Percentiles rank a stretch among this genome's conserved stretches.
phyloP scores from a whole-genome alignment of 768 basidiomycete genomes.

The Postia placenta region DNA sequence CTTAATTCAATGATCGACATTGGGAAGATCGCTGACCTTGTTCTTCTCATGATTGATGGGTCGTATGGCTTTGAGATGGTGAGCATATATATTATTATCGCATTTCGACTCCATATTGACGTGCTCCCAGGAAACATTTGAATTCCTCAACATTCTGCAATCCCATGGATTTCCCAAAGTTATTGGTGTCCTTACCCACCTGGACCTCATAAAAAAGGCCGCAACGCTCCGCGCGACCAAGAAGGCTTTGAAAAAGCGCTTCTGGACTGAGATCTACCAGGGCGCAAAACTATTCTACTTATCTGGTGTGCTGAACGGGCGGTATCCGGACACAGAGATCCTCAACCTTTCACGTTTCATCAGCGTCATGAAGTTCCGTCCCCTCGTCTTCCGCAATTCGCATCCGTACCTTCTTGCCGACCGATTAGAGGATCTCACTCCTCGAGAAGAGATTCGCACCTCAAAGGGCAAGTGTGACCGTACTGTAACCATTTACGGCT shows the following conservation, averaged over 20 bases:
- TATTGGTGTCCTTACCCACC: slow-evolving; percentile 91
- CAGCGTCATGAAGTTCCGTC: slow-evolving; percentile 97
- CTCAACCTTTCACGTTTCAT: slow-evolving; percentile 95
- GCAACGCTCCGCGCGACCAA: slow-evolving; percentile 84
- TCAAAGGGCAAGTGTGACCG: slow-evolving; percentile 88
- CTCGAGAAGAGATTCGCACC: slow-evolving; percentile 72
- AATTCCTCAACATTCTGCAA: slow-evolving; percentile 96
- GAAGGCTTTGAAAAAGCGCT: slow-evolving; percentile 92
- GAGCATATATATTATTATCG: too few species aligned
- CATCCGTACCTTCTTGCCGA: slow-evolving; percentile 96
- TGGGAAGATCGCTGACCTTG: slow-evolving; percentile 93
- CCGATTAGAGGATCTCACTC: slow-evolving; percentile 90
- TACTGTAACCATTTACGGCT: slow-evolving; percentile 92
- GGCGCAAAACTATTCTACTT: slow-evolving; percentile 98
- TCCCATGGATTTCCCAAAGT: slow-evolving; percentile 98
- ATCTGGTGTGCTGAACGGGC: slow-evolving; percentile 93
- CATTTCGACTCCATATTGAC: slow-evolving; percentile 4
- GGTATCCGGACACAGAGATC: slow-evolving; percentile 95
- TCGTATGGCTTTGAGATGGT: slow-evolving; percentile 99
- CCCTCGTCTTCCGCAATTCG: slow-evolving; percentile 89
- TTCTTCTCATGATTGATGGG: slow-evolving; percentile 95
- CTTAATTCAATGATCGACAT: slow-evolving; percentile 98
- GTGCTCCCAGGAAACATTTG: slow-evolving; percentile 82
- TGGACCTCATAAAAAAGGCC: slow-evolving; percentile 94
- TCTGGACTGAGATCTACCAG: slow-evolving; percentile 99